Conservation (phyloP, 371 early-diverging fungal species). For the Actinomortierella ambigua region DNA sequence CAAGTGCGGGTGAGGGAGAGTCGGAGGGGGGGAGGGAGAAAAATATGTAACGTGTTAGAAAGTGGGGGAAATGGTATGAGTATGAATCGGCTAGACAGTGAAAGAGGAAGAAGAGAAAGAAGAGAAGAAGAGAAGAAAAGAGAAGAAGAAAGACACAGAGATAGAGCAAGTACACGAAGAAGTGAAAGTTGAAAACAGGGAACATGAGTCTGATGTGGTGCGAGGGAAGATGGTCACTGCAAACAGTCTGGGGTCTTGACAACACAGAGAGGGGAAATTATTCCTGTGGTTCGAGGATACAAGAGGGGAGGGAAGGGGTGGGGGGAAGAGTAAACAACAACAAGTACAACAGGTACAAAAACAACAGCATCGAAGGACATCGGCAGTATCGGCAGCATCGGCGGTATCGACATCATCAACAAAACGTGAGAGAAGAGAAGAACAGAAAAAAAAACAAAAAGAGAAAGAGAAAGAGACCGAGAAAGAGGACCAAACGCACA, state of each 20-base stretch:
- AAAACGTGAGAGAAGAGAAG: neutral
- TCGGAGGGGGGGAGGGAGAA: no score
- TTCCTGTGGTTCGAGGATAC: constrained; percentile 23
- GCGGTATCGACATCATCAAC: constrained; percentile 37
- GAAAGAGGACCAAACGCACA: neutral
- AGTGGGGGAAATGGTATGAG: constrained; percentile 4
- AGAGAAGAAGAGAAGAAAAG: neutral
- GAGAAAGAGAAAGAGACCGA: neutral
- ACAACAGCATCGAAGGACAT: no score
- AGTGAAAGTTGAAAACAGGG: neutral
- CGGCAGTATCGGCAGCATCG: constrained; percentile 10
- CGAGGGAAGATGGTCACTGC: constrained; percentile 29
- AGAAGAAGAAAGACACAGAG: neutral
- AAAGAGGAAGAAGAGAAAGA: neutral
- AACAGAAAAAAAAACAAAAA: neutral
- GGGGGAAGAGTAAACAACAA: no score
- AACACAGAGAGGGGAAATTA: constrained; percentile 8
- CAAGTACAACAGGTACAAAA: no score
- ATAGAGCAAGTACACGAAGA: neutral
- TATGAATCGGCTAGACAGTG: neutral
- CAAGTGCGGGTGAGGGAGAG: no score
- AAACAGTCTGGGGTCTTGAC: constrained; percentile 31
- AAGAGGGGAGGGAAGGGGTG: constrained; percentile 15
- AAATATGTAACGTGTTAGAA: no score
- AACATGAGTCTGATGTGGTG: constrained; percentile 25